Base-by-base conservation (phyloP, 1,284 basidiomycete genomes). In the Lignosus rhinocerotis region DNA sequence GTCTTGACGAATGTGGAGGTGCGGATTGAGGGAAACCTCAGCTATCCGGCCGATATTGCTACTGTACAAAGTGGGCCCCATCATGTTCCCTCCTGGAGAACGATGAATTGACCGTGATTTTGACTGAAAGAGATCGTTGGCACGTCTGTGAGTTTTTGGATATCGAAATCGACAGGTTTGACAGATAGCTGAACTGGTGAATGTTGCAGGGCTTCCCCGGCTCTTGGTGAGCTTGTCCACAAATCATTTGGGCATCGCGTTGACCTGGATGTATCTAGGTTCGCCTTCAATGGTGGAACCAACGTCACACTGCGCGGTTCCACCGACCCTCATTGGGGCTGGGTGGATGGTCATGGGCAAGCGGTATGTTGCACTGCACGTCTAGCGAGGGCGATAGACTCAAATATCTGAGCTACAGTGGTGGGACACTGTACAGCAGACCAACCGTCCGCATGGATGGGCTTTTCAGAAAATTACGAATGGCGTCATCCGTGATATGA, bases 321-420 rank as follows among this genome's bases (percentile, higher is more conserved):
- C 17, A 72, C 67, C 6, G 80, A 86, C 60, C 79, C 81, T 0
- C 58, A 80, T 2, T 83, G 82, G 81, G 84, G 84, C 12, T 86
- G 84, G 84, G 77, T 87, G 0, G 80, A 86, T 58, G 79, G 73
- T 0, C 79, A 86, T 58, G 85, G 85, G 2, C 84, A 86, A 73
- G 74, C 75, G 47, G 82, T 83, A 58, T 53, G 75, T 11, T 6
- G 2, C n/a, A n/a, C 25, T 11, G 56, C 21, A 14, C 21, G 47
- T 49, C 1, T 21, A 36, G 19, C 0, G 14, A 12, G n/a, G 14
- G 36, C n/a, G 7, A 39, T 39, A 4, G 11, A 12, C 10, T 54
- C 10, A 16, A 34, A 32, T 39, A 19, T 42, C 16, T 17, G n/a
- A 25, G 25, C 4, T 4, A 25, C 53, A 84, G 81, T 87, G 85